These are phyloP conservation scores for Trichocladium uniseriatum DNA, from an alignment of 495 filamentous ascomycete genomes.

Conservation along the genomic window DNA sequence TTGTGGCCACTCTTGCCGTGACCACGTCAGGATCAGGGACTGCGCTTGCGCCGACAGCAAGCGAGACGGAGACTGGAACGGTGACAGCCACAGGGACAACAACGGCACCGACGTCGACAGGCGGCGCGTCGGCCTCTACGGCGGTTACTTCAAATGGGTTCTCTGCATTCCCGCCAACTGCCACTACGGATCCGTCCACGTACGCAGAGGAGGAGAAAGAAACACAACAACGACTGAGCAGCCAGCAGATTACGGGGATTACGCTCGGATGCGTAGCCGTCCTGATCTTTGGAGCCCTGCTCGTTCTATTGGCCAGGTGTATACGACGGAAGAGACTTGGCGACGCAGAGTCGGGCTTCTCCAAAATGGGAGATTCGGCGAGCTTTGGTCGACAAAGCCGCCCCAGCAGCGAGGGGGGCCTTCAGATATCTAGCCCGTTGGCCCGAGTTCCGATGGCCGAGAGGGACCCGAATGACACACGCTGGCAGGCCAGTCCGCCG, in stretches of 20 bases:
- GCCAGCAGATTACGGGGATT: slow-evolving; percentile 40
- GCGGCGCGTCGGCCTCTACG: slow-evolving; percentile 9
- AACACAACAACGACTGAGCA: slow-evolving; percentile 26
- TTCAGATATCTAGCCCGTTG: slow-evolving; percentile 31
- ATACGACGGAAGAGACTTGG: slow-evolving; percentile 28
- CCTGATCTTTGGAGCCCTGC: slow-evolving; percentile 28
- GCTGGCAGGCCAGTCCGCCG: slow-evolving; percentile 11
- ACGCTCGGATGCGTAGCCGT: slow-evolving; percentile 35
- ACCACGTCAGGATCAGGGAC: slow-evolving; percentile 20
- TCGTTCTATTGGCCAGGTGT: slow-evolving; percentile 35
- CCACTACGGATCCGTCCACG: slow-evolving; percentile 3
- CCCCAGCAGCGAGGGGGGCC: background rate
- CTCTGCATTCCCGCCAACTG: slow-evolving; percentile 4
- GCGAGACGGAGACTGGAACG: slow-evolving; percentile 11
- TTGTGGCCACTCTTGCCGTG: slow-evolving; percentile 49
- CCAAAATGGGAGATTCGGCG: slow-evolving; percentile 28
- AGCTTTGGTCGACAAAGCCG: slow-evolving; percentile 17
- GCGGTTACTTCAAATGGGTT: slow-evolving; percentile 8
- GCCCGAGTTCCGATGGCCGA: slow-evolving; percentile 19
- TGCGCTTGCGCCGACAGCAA: slow-evolving; percentile 17
- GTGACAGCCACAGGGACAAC: slow-evolving; percentile 7
- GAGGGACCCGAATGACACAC: slow-evolving; percentile 14
- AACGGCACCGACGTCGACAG: slow-evolving; percentile 4
- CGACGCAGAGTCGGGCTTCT: slow-evolving; percentile 31
- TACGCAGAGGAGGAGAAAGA: background rate